Evolutionary conservation across 2,329 filamentous ascomycete genomes (phyloP).

Genomic region (Acarospora socialis): DNA sequence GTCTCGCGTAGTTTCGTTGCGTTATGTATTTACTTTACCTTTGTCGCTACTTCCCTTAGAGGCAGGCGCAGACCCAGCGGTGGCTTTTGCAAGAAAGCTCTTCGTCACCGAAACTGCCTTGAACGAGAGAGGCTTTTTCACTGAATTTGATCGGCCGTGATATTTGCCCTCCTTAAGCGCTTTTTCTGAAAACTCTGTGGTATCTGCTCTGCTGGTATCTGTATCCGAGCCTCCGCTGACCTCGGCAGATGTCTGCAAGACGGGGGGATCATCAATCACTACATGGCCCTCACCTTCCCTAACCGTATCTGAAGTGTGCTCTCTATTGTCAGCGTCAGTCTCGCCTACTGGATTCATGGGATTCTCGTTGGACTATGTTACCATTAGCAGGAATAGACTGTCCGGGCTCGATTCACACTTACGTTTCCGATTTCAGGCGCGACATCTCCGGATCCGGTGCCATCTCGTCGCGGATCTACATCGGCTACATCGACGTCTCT

Average conservation of each 20-base stretch:
- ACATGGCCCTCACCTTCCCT: too few species aligned
- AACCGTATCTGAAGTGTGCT: too few species aligned
- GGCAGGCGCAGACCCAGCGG: constrained; percentile 34
- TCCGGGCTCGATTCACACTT: too few species aligned
- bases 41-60: constrained; percentile 40
- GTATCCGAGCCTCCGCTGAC: constrained; percentile 46
- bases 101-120: constrained; percentile 54
- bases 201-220: constrained; percentile 43
- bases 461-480: too few species aligned
- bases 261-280: too few species aligned
- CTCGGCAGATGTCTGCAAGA: constrained; percentile 27
- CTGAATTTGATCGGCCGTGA: constrained; percentile 32
- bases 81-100: constrained; percentile 48
- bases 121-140: constrained; percentile 48
- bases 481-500: too few species aligned
- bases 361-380: too few species aligned
- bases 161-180: constrained; percentile 28
- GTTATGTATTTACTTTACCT: constrained; percentile 22
- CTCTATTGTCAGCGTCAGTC: too few species aligned
- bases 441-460: too few species aligned
- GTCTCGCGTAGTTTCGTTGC: constrained; percentile 4
- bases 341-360: too few species aligned
- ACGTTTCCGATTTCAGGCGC: too few species aligned
- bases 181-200: constrained; percentile 22
- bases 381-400: too few species aligned